Evolutionary conservation across 140 eudicot species (phyloP), one percentile per base, ranked within the genome.

Genomic region (Stevia rebaudiana): DNA sequence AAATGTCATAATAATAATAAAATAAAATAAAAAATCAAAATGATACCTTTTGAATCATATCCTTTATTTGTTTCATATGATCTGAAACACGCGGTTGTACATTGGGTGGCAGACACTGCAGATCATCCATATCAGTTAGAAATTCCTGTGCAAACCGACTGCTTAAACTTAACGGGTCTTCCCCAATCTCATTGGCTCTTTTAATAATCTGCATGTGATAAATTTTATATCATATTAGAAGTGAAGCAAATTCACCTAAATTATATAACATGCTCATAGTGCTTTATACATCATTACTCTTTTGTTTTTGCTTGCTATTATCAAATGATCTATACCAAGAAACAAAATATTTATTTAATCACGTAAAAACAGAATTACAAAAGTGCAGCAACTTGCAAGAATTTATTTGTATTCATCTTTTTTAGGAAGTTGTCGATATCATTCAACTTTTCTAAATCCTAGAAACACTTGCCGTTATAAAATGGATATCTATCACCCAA

Each of bases 61-160:
- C 82, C 42, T 55, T 81, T 37, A 92, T 88, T 53, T 92, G 82
- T 47, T 85, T 87, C 82, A 92, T 88, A 67, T 92, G 98, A 52
- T 83, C 94, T 61, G 98, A 80, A 40, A 92, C 96, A 18, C 86
- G 84, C 30, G 98, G 96, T 76, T 92, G 84, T 44, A 73, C 80
- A 11, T 77, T 79, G 19, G 98, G 98, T 35, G 59, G 79, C 71
- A 92, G 77, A 81, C 98, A 92, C 78, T 92, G 92, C 31, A 92
- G 86, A 83, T 83, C 96, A 49, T 59, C 76, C 98, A 88, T 88
- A 59, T 92, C 96, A 17, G 52, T 40, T 4, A 83, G 80, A 64
- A 85, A 88, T 57, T 85, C 96, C 53, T 88, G 28, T 68, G 95
- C 79, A 71, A 76, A 92, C 22, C 86, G 75, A 15, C 76, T 78